Evolutionary conservation across 148 eudicot species (phyloP), one percentile per base, ranked within the genome.

Genomic region (Selenicereus undatus): DNA sequence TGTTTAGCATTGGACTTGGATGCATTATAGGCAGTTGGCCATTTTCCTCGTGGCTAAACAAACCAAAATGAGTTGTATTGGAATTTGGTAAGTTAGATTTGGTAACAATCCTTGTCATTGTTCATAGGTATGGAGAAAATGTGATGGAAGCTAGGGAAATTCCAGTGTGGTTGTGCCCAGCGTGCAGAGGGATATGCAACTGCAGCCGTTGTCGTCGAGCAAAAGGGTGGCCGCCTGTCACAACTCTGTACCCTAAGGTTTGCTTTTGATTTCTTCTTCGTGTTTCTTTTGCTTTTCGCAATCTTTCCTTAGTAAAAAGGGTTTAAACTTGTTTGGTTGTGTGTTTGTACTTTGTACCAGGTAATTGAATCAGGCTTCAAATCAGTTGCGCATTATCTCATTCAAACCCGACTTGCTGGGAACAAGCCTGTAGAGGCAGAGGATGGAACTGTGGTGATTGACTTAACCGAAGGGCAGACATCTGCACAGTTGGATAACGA

Each of bases 371-470:
- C 79, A 60, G 97, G 95, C 54, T 90, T 72, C 87, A 90, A 88
- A 66, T 93, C 97, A 69, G 92, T 91, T 79, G 95, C 95, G 17
- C 95, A 93, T 73, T 90, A 90, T 83, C 87, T 93, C 32, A 91
- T 90, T 66, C 79, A 85, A 18, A 90, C 86, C 60, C 88, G 87
- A 52, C 54, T 74, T 35, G 72, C 73, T 65, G 79, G 77, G 51
- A 73, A 83, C 29, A 60, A 71, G 50, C 75, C 54, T 29, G 80
- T 83, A 54, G 82, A 80, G 11, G 52, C 78, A 39, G 79, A 76
- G 73, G 82, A 78, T 35, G 91, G 79, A 75, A 60, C 30, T 70
- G 64, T 54, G 54, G 43, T 64, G 71, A 35, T 81, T 54, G 82
- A 75, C 76, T 36, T 79, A 52, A 78, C 82, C 39, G 39, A 30